Percentiles rank a stretch among this genome's conserved stretches.
phyloP scores from a whole-genome alignment of 202 grass and related monocot species.

The Bolboschoenoplectus hybrid region DNA sequence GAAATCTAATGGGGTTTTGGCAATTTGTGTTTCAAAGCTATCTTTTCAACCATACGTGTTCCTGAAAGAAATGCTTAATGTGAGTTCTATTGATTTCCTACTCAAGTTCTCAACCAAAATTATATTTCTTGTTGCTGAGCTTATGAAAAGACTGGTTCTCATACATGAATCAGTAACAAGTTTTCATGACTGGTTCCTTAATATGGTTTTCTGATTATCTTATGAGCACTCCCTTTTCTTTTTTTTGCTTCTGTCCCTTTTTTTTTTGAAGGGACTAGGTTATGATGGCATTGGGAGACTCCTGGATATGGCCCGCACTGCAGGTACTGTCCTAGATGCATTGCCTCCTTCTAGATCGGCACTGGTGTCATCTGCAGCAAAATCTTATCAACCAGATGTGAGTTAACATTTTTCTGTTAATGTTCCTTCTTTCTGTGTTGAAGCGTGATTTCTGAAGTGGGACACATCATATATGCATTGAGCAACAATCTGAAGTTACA shows the following conservation, averaged over 20 bases:
- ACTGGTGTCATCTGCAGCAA: constrained; percentile 68
- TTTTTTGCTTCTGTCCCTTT: neutral
- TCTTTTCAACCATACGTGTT: constrained; percentile 61
- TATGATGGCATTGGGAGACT: constrained; percentile 73
- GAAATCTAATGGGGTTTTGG: constrained; percentile 64
- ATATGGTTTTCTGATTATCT: constrained; percentile 1
- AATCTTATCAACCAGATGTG: constrained; percentile 72
- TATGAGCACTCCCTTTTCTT: neutral
- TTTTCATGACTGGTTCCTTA: neutral
- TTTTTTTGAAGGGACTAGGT: constrained; percentile 48
- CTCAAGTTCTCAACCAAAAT: constrained; percentile 12
- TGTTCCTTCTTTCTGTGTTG: neutral
- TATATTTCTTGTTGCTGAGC: constrained; percentile 9
- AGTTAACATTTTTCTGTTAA: constrained; percentile 35
- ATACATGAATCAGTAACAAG: neutral
- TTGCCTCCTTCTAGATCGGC: constrained; percentile 72
- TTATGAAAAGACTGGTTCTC: constrained; percentile 10
- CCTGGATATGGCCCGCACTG: constrained; percentile 68
- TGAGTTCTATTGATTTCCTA: constrained; percentile 42
- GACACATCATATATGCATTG: neutral
- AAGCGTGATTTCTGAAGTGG: neutral
- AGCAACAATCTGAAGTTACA: neutral
- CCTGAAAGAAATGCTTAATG: constrained; percentile 68
- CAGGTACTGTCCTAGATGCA: constrained; percentile 68
- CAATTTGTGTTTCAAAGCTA: constrained; percentile 73